Evolutionary conservation across 2,329 filamentous ascomycete species (phyloP), one percentile per base, ranked within the genome.

Genomic region (Calonectria fujianensis): DNA sequence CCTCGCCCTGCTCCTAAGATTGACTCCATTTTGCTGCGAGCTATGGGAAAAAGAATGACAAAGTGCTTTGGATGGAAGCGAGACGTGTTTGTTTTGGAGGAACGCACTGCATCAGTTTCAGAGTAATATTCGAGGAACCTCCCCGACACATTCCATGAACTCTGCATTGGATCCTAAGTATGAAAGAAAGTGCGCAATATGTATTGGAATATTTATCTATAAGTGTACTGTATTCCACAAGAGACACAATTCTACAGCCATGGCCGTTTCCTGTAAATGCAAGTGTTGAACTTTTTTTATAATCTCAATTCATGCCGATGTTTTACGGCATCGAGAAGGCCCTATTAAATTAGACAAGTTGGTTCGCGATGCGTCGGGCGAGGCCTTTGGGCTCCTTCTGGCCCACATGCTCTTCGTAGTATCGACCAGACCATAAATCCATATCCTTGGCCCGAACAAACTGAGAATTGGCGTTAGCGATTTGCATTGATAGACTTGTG

Each of bases 371-470:
- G 10, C 68, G 54, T 24, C 31, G 68, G 39, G 2, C 68, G 18
- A 41, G 24, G 16, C 29, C 50, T 16, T 70, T 73, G 31, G 61
- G 71, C 3, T 52, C 24, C 39, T 27, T 37, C 13, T 66, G 29
- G 31, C 61, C 59, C 14, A 35, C 45, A 4, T 74, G 74, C n/a
- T 79, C 75, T 1, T 74, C 51, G 0, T 68, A 70, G 6, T 77
- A 51, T 9, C 78, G 78, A 0, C 78, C 78, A 67, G 78, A 80
- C 77, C 77, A 80, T 3, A 91, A 85, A 76, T 93, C 91, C 18
- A 93, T 86, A 14, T 92, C 85, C 35, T 86, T 82, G 0, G 86
- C 75, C n/a, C 83, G 86, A 24, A 85, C 87, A 16, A 82, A 74
- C 76, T 79, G 4, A 2, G 29, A 6, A 10, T 7, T 20, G 3